phyloP scores from a whole-genome alignment of 352 stramenopile species.

The Thraustotheca clavata region DNA sequence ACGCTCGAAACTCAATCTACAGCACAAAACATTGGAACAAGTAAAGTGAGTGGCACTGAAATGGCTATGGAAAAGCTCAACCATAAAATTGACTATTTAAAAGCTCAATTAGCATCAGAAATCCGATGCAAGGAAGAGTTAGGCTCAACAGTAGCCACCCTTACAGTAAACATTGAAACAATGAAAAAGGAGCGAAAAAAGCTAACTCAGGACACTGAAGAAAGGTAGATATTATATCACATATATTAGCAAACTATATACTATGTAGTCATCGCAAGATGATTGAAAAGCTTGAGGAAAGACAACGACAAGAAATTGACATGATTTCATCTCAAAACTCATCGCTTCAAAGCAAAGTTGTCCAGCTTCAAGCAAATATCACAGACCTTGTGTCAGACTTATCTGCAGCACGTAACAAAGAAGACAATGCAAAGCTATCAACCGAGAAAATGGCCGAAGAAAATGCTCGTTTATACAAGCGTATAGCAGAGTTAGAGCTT shows the following conservation, averaged over 20 bases:
- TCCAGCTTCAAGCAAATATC: constrained; percentile 59
- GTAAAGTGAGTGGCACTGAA: constrained; percentile 30
- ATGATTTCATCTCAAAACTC: constrained; percentile 35
- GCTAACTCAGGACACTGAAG: constrained; percentile 41
- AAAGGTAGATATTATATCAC: constrained; percentile 48
- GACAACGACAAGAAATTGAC: constrained; percentile 51
- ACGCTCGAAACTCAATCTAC: constrained; percentile 27
- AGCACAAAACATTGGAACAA: not conserved
- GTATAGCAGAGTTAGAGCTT: constrained; percentile 55
- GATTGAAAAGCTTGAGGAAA: constrained; percentile 34
- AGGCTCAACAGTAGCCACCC: constrained; percentile 45
- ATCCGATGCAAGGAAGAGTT: constrained; percentile 84
- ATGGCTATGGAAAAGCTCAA: constrained; percentile 62
- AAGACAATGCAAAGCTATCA: constrained; percentile 51
- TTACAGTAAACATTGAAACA: constrained; percentile 53
- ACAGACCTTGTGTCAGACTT: constrained; percentile 70
- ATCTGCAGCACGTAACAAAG: constrained; percentile 49
- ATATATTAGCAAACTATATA: not conserved
- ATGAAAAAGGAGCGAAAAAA: constrained; percentile 59
- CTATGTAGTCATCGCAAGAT: constrained; percentile 27
- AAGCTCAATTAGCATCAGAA: constrained; percentile 69
- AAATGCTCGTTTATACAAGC: constrained; percentile 46
- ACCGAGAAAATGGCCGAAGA: constrained; percentile 72
- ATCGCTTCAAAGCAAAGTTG: constrained; percentile 44
- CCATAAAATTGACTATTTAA: constrained; percentile 80